Evolutionary conservation across 768 basidiomycete genomes (phyloP).

Genomic region (Rhodotorula babjevae): DNA sequence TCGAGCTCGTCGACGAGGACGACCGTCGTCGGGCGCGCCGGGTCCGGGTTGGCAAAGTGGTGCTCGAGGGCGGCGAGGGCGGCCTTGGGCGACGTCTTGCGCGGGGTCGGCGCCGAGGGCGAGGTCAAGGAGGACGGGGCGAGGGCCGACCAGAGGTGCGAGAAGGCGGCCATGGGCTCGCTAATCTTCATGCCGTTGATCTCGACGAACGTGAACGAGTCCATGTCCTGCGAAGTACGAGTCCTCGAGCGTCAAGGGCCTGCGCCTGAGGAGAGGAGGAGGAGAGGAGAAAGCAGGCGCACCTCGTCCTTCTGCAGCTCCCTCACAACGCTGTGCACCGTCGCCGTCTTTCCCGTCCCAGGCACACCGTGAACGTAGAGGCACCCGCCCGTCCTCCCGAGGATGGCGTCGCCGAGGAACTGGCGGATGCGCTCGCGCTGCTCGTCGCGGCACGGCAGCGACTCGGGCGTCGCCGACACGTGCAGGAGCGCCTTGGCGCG

Average conservation of each 20-base stretch:
- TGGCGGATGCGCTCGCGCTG: constrained; percentile 73
- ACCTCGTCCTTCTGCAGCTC: constrained; percentile 78
- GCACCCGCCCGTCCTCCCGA: constrained; percentile 91
- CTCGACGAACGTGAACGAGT: constrained; percentile 93
- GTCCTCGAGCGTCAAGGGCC: too few species aligned
- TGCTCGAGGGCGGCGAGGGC: constrained; percentile 70
- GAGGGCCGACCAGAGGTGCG: constrained; percentile 86
- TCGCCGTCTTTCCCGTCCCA: constrained; percentile 98
- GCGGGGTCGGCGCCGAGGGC: constrained; percentile 46
- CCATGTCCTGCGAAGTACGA: constrained; percentile 77
- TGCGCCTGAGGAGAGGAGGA: background rate
- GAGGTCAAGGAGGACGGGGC: constrained; percentile 50
- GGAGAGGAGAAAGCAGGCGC: constrained; percentile 41
- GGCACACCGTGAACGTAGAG: constrained; percentile 97
- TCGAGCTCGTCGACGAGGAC: constrained; percentile 99
- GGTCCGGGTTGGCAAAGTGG: constrained; percentile 70
- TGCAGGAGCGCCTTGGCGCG: constrained; percentile 58
- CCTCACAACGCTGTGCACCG: constrained; percentile 85
- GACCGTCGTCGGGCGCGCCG: constrained; percentile 81
- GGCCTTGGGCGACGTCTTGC: constrained; percentile 67
- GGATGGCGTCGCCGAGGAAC: constrained; percentile 75
- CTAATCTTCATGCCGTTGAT: constrained; percentile 93
- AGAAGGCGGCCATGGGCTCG: constrained; percentile 87
- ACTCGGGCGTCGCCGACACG: constrained; percentile 85
- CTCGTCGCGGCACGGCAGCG: constrained; percentile 78